Evolutionary conservation across 192 early-diverging fungal species (phyloP), one percentile per base, ranked within the genome.

Genomic region (Spizellomyces punctatus): DNA sequence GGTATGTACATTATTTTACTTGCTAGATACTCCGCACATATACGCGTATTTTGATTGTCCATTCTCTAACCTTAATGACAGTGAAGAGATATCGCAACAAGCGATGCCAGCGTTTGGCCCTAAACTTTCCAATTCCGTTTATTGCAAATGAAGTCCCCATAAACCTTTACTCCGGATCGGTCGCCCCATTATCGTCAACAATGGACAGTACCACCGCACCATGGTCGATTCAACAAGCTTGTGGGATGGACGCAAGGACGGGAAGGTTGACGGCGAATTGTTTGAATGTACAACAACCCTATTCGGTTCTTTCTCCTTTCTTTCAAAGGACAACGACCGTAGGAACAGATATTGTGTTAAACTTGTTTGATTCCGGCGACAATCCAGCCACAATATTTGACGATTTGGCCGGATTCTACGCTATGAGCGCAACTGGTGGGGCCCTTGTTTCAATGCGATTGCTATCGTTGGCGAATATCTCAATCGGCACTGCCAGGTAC

Each of bases 151-250:
- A 22, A 14, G 22, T 36, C 3, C 27, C 12, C 12, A 27, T n/a
- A 12, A 61, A 61, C 59, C 36, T 61, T 12, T 61, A 61, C 5
- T 61, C 59, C 2, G 59, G 59, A 61, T 16, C 12, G 4, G 16
- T 61, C 12, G 27, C 12, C 2, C 36, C 36, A 36, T 36, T 36
- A n/a, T 16, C 36, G 59, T 10, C 36, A 12, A 4, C 12, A 2
- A 4, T 14, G 59, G 27, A 16, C n/a, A 61, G 12, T 22, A 61
- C 59, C 10, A 27, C 12, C 59, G 14, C 27, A 14, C 14, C 59
- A 10, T 61, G 59, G 59, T 17, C 16, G 16, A 14, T 61, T 12
- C n/a, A 61, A n/a, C 59, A 61, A 4, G 59, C 59, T 12, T 61
- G 59, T 4, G 22, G 59, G 16, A 22, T 12, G 12, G 36, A 22